Evolutionary conservation across 768 basidiomycete genomes (phyloP).

Genomic region (Pleurotus tuber-regium): DNA sequence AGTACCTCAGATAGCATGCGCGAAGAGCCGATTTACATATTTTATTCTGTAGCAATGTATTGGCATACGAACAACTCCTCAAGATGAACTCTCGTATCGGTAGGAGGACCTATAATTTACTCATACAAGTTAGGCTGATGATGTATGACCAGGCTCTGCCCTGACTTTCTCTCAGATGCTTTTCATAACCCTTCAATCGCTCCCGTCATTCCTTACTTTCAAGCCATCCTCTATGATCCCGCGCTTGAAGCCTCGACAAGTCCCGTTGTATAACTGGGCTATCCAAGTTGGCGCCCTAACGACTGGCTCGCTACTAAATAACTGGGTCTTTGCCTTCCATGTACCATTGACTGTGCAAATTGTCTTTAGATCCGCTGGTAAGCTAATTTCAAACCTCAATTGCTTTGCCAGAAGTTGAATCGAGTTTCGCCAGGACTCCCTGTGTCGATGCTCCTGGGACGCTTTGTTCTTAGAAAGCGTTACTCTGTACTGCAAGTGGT

Average conservation of each 20-base stretch:
- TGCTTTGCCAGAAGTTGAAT: slow-evolving; percentile 2
- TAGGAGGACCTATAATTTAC: slow-evolving; percentile 27
- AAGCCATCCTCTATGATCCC: slow-evolving; percentile 35
- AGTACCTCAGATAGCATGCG: slow-evolving; percentile 23
- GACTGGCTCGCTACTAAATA: slow-evolving; percentile 70
- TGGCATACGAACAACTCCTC: slow-evolving; percentile 73
- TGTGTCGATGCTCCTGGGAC: slow-evolving; percentile 75
- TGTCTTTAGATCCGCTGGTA: slow-evolving; percentile 82
- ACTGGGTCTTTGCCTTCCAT: slow-evolving; percentile 75
- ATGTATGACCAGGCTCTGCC: slow-evolving; percentile 55
- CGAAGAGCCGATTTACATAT: neutral
- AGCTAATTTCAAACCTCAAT: slow-evolving; percentile 11
- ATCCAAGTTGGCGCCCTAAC: slow-evolving; percentile 70
- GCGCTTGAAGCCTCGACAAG: slow-evolving; percentile 59
- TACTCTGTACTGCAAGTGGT: slow-evolving; percentile 67
- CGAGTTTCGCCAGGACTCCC: slow-evolving; percentile 51
- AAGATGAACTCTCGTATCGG: slow-evolving; percentile 67
- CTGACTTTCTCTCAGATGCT: slow-evolving; percentile 84
- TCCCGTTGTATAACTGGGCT: slow-evolving; percentile 67
- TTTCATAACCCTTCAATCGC: slow-evolving; percentile 67
- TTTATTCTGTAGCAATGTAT: slow-evolving; percentile 56
- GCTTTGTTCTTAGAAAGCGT: slow-evolving; percentile 51
- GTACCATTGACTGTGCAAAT: slow-evolving; percentile 80
- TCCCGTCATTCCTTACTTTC: slow-evolving; percentile 60
- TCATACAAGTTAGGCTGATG: neutral